phyloP scores from a whole-genome alignment of 305 asterid genomes.

The Fraxinus latifolia region DNA sequence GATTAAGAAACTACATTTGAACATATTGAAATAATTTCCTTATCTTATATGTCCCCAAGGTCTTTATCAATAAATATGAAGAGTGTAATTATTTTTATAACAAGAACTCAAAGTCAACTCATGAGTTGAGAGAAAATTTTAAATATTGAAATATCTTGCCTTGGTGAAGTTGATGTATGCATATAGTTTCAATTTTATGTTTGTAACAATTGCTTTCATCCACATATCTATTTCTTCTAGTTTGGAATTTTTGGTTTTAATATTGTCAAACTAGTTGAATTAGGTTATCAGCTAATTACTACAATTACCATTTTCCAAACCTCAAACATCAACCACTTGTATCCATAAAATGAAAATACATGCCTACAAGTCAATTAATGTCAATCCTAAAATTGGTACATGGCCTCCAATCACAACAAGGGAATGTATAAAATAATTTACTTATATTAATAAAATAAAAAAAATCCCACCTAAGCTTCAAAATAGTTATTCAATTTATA shows the following conservation, averaged over 20 bases:
- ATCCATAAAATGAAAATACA: background rate
- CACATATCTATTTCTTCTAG: background rate
- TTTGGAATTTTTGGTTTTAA: background rate
- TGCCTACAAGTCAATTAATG: background rate
- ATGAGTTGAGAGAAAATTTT: background rate
- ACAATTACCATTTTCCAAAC: conserved; percentile 24
- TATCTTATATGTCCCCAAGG: background rate
- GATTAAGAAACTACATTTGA: background rate
- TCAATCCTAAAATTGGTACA: conserved; percentile 27
- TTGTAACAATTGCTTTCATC: background rate
- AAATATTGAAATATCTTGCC: background rate
- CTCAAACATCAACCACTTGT: conserved; percentile 18
- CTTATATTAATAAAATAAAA: no score
- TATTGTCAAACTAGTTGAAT: conserved; percentile 13
- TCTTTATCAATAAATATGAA: background rate
- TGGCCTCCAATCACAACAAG: background rate
- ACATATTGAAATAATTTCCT: background rate
- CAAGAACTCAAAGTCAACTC: background rate
- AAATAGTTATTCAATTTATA: background rate
- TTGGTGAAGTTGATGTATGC: conserved; percentile 9
- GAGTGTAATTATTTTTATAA: background rate
- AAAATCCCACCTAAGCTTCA: background rate
- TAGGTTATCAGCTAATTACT: conserved; percentile 35
- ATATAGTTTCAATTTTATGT: background rate
- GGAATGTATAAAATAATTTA: background rate